These are phyloP conservation scores for Pilatotrama ljubarskyi DNA, from an alignment of 768 basidiomycete genomes.

Conservation along the genomic window DNA sequence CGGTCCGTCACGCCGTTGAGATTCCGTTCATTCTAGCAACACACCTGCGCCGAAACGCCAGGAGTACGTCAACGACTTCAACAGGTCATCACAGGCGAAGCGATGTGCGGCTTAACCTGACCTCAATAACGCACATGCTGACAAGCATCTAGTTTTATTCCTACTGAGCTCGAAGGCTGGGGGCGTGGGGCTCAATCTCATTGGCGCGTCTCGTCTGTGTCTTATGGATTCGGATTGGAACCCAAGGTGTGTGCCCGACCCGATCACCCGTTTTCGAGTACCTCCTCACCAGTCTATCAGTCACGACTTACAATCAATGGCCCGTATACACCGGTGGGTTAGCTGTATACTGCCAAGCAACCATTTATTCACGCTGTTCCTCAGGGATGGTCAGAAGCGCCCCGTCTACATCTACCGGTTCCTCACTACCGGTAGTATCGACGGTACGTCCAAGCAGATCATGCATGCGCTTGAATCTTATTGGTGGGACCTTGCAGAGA, in stretches of 20 bases:
- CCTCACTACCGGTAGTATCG: conserved; percentile 85
- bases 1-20: background rate
- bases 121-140: background rate
- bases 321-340: conserved; percentile 83
- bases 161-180: conserved; percentile 94
- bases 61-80: conserved; percentile 87
- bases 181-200: conserved; percentile 91
- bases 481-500: conserved; percentile 48
- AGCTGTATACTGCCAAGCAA: background rate
- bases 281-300: conserved; percentile 37
- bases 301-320: conserved; percentile 96
- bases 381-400: conserved; percentile 90
- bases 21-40: conserved; percentile 46
- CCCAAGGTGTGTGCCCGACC: conserved; percentile 56
- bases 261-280: background rate
- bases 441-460: conserved; percentile 50
- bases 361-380: conserved; percentile 10
- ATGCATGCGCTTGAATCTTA: background rate
- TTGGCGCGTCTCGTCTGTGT: conserved; percentile 86
- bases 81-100: conserved; percentile 67
- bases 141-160: conserved; percentile 66
- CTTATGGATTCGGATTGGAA: conserved; percentile 95
- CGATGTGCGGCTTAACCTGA: conserved; percentile 54
- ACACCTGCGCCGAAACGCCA: conserved; percentile 78
- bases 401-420: conserved; percentile 90